A percentile compares a stretch with the other conserved stretches of the same genome.
Evolutionary conservation across 768 basidiomycete genomes (phyloP).

Genomic region (Sporobolomyces phaffii): DNA sequence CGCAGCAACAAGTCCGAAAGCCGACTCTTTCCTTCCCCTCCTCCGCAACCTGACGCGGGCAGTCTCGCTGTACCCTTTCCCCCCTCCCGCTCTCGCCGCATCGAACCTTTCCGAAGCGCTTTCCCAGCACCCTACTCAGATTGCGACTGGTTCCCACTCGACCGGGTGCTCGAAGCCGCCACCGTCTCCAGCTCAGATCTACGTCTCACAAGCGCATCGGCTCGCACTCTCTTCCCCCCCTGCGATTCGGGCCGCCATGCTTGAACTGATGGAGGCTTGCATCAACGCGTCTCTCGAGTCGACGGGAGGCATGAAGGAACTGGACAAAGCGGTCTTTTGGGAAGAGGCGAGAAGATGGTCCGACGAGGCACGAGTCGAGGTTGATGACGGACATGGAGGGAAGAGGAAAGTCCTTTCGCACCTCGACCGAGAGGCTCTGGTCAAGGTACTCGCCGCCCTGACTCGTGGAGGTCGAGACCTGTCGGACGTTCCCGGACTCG

Average conservation of each 20-base stretch:
- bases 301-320: slow-evolving; percentile 32
- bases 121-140: slow-evolving; percentile 5
- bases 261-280: slow-evolving; percentile 31
- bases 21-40: slow-evolving; percentile 14
- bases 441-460: slow-evolving; percentile 31
- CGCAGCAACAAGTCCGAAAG: not conserved
- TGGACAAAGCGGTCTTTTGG: slow-evolving; percentile 38
- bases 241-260: slow-evolving; percentile 12
- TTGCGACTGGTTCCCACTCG: not conserved
- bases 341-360: slow-evolving; percentile 38
- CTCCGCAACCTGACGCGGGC: slow-evolving; percentile 24
- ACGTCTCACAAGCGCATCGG: slow-evolving; percentile 34
- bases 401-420: slow-evolving; percentile 18
- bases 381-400: slow-evolving; percentile 24
- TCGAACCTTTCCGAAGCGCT: slow-evolving; percentile 27
- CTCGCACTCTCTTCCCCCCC: slow-evolving; percentile 13
- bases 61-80: slow-evolving; percentile 35
- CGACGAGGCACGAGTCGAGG: slow-evolving; percentile 28
- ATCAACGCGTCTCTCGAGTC: slow-evolving; percentile 30
- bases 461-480: slow-evolving; percentile 41
- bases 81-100: slow-evolving; percentile 35
- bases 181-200: slow-evolving; percentile 32
- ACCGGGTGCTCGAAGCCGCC: not conserved
- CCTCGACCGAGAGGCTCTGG: slow-evolving; percentile 38
- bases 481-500: slow-evolving; percentile 39